Conservation (phyloP, 176 grass and related monocot genomes). For the Carex myosuroides region DNA sequence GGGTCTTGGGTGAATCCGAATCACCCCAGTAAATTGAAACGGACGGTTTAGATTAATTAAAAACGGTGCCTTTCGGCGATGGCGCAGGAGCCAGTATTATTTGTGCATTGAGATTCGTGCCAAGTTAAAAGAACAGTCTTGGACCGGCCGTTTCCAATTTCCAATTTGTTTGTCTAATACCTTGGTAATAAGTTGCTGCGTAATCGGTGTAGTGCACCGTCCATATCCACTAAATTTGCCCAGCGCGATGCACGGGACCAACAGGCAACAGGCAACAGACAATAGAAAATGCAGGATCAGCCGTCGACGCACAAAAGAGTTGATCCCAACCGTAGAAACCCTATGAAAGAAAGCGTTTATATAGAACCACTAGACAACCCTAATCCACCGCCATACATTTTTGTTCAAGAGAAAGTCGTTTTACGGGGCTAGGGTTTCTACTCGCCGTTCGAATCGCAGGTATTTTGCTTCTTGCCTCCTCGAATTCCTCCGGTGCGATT, state of each 20-base stretch:
- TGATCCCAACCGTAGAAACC: constrained; percentile 8
- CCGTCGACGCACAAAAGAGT: not conserved
- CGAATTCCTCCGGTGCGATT: not conserved
- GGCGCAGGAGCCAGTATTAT: too few species aligned
- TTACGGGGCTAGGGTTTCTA: constrained; percentile 22
- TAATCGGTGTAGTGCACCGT: constrained; percentile 2
- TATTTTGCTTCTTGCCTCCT: not conserved
- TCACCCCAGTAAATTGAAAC: too few species aligned
- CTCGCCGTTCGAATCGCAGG: constrained; percentile 8
- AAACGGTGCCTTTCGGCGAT: too few species aligned
- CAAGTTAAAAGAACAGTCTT: too few species aligned
- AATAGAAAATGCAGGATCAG: not conserved
- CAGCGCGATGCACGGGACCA: not conserved
- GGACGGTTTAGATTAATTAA: too few species aligned
- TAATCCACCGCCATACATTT: not conserved
- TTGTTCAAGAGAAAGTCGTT: not conserved
- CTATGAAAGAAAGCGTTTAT: not conserved
- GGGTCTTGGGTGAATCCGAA: too few species aligned
- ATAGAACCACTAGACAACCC: not conserved
- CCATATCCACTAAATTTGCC: not conserved
- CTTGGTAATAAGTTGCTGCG: too few species aligned
- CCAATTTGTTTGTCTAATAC: too few species aligned
- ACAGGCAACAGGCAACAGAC: not conserved
- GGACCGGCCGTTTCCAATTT: too few species aligned
- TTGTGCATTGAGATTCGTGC: too few species aligned